Conservation (phyloP, 306 rosid species). For the Casuarina cunninghamiana region DNA sequence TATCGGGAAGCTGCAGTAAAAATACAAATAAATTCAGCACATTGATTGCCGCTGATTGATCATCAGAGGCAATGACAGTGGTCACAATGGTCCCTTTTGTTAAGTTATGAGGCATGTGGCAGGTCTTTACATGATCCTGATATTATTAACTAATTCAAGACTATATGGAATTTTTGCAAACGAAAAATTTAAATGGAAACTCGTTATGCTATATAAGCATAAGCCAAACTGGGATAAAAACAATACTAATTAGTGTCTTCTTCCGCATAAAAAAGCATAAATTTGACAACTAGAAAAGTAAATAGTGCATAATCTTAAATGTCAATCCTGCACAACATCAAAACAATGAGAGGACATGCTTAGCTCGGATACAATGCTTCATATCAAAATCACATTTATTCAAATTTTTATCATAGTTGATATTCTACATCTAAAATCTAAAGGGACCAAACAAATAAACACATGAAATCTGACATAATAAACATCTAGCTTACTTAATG, state of each 20-base stretch:
- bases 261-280: not conserved
- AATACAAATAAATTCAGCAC: not conserved
- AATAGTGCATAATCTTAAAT: not conserved
- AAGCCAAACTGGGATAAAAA: not conserved
- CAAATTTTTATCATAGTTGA: no score
- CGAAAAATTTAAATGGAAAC: not conserved
- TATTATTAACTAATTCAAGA: not conserved
- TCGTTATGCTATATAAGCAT: not conserved
- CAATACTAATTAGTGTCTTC: not conserved
- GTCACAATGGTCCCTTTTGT: not conserved
- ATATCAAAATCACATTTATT: no score
- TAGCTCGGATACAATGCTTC: no score
- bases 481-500: not conserved
- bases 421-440: not conserved
- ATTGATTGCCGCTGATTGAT: not conserved
- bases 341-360: not conserved
- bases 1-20: not conserved
- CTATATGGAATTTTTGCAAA: not conserved
- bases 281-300: not conserved
- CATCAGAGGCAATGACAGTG: not conserved
- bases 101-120: not conserved
- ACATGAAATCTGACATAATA: not conserved
- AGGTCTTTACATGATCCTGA: not conserved
- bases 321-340: not conserved
- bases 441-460: not conserved